These are phyloP conservation scores for Sordariomycetes sp. DNA, from an alignment of 2,329 filamentous ascomycete species.

Conservation along the genomic window DNA sequence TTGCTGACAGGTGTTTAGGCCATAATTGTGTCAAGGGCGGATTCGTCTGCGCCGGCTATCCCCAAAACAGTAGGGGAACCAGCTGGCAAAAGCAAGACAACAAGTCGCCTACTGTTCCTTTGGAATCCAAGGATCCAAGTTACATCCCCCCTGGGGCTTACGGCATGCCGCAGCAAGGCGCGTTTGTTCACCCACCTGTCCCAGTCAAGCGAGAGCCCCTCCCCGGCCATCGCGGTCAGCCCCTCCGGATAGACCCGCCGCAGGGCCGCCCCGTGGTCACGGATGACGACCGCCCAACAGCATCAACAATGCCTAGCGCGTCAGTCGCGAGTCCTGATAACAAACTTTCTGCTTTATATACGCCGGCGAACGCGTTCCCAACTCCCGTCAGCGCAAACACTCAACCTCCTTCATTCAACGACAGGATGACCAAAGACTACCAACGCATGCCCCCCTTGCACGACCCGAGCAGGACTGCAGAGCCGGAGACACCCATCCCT, in stretches of 20 bases:
- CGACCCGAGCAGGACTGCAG: conserved; percentile 48
- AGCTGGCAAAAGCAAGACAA: conserved; percentile 68
- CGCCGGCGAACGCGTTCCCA: conserved; percentile 46
- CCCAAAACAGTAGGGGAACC: conserved; percentile 63
- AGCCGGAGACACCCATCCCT: no score
- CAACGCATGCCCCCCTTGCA: conserved; percentile 52
- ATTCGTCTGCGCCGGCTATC: conserved; percentile 88
- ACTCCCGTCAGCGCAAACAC: conserved; percentile 53
- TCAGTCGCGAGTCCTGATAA: conserved; percentile 50
- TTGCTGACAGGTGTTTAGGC: conserved; percentile 37
- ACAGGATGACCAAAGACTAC: conserved; percentile 48
- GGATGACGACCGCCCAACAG: conserved; percentile 51
- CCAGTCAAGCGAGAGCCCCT: conserved; percentile 45
- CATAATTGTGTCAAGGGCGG: conserved; percentile 86
- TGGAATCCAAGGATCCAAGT: conserved; percentile 73
- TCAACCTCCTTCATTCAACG: conserved; percentile 33
- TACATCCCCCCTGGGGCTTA: conserved; percentile 55
- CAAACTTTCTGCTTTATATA: conserved; percentile 50
- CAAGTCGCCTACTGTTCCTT: conserved; percentile 58
- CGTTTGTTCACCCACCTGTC: conserved; percentile 20
- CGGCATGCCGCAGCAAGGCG: conserved; percentile 44
- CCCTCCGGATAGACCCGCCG: conserved; percentile 53
- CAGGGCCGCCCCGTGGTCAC: conserved; percentile 45
- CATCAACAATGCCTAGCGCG: conserved; percentile 49
- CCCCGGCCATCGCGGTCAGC: conserved; percentile 51